A percentile compares a stretch with the other conserved stretches of the same genome.
phyloP scores from a whole-genome alignment of 1,284 basidiomycete genomes.

The Kwoniella shivajii region DNA sequence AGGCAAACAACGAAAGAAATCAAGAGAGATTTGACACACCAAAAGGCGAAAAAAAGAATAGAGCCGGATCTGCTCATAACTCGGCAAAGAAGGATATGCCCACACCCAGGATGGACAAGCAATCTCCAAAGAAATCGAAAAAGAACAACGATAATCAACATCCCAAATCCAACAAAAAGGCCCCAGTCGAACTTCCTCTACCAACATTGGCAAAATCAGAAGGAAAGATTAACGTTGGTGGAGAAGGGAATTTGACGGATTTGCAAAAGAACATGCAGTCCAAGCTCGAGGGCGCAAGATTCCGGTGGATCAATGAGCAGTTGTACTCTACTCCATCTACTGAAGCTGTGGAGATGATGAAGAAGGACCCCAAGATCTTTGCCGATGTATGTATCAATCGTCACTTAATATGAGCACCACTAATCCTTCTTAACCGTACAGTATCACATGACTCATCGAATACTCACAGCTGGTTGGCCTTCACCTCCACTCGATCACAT shows the following conservation, averaged over 20 bases:
- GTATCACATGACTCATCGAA: constrained; percentile 89
- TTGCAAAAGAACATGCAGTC: constrained; percentile 75
- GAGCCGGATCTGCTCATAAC: not conserved
- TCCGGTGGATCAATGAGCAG: constrained; percentile 86
- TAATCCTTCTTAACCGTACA: constrained; percentile 48
- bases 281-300: constrained; percentile 78
- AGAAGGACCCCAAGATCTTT: constrained; percentile 71
- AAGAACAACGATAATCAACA: not conserved
- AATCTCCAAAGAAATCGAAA: not conserved
- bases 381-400: constrained; percentile 71
- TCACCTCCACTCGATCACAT: constrained; percentile 83
- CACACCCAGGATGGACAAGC: constrained; percentile 3
- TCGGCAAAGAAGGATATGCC: constrained; percentile 6
- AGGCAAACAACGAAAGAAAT: constrained; percentile 14
- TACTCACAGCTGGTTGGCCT: constrained; percentile 87
- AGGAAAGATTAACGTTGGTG: constrained; percentile 12
- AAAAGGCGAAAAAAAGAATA: constrained; percentile 11
- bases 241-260: constrained; percentile 61
- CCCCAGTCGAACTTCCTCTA: constrained; percentile 35
- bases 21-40: not conserved
- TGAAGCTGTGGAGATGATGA: constrained; percentile 77
- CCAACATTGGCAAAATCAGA: constrained; percentile 17
- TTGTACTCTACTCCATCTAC: constrained; percentile 79
- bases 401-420: too few species aligned
- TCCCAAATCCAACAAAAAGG: constrained; percentile 3